phyloP scores from a whole-genome alignment of 1,284 basidiomycete genomes.

The Meira nashicola region DNA sequence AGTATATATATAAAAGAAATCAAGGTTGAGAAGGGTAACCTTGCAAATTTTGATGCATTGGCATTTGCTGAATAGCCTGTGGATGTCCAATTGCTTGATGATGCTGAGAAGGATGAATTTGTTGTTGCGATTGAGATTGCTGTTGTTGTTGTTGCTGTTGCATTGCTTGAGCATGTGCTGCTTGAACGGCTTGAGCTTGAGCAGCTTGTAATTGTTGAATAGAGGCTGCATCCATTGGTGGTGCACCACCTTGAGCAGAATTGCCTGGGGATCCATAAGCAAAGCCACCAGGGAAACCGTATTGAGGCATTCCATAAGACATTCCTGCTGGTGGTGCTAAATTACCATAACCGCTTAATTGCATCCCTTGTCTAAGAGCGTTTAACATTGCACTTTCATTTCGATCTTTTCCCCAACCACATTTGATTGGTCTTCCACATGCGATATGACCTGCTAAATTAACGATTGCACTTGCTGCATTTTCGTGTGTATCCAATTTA shows the following conservation, averaged over 20 bases:
- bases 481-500: slow-evolving; percentile 94
- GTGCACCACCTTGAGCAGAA: slow-evolving; percentile 7
- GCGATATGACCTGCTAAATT: slow-evolving; percentile 90
- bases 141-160: slow-evolving; percentile 5
- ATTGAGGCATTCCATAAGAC: slow-evolving; percentile 1
- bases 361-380: background rate
- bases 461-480: slow-evolving; percentile 93
- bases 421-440: slow-evolving; percentile 91
- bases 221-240: slow-evolving; percentile 4
- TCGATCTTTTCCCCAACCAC: slow-evolving; percentile 91
- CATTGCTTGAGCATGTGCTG: slow-evolving; percentile 10
- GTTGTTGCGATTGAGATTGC: background rate
- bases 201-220: slow-evolving; percentile 9
- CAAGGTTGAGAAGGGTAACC: background rate
- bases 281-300: slow-evolving; percentile 1
- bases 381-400: slow-evolving; percentile 9
- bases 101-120: background rate
- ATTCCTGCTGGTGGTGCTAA: slow-evolving; percentile 1
- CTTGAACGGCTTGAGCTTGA: slow-evolving; percentile 10
- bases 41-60: background rate
- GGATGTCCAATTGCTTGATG: background rate
- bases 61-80: background rate
- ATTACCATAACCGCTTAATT: slow-evolving; percentile 7
- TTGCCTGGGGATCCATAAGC: background rate
- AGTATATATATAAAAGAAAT: background rate